Conservation (phyloP, 106 monocot genomes). For the Ottelia alismoides region DNA sequence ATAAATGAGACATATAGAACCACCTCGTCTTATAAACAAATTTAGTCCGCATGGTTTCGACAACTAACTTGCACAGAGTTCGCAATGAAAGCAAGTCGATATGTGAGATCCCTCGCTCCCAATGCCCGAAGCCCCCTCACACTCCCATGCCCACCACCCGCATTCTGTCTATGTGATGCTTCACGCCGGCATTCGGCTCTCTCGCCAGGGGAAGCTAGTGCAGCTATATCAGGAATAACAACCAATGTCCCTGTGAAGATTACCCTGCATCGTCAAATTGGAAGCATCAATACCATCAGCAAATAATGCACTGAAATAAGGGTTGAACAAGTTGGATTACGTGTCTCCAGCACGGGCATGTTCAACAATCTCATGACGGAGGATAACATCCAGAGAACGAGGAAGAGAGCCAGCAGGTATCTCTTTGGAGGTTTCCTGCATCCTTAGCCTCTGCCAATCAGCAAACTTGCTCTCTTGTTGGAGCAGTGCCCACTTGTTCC, state of each 20-base stretch:
- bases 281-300: neutral
- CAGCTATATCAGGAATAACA: slow-evolving; percentile 89
- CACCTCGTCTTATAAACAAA: no score
- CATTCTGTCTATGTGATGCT: slow-evolving; percentile 61
- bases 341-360: slow-evolving; percentile 98
- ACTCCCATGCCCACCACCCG: slow-evolving; percentile 62
- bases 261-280: slow-evolving; percentile 34
- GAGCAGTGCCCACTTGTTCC: slow-evolving; percentile 77
- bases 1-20: slow-evolving; percentile 6
- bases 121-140: slow-evolving; percentile 68
- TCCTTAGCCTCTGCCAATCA: slow-evolving; percentile 91
- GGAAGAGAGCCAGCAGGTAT: slow-evolving; percentile 98
- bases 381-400: slow-evolving; percentile 82
- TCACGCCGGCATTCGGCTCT: slow-evolving; percentile 82
- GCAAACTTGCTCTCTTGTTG: slow-evolving; percentile 97
- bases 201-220: slow-evolving; percentile 92
- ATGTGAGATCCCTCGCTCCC: slow-evolving; percentile 90
- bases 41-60: neutral
- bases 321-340: slow-evolving; percentile 23
- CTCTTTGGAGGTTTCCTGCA: slow-evolving; percentile 99
- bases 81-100: slow-evolving; percentile 91
- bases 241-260: slow-evolving; percentile 87
- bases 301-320: neutral
- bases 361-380: slow-evolving; percentile 97
- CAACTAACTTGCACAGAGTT: slow-evolving; percentile 82